These are phyloP conservation scores for Acidiella bohemica DNA, from an alignment of 495 filamentous ascomycete species.

Conservation along the genomic window DNA sequence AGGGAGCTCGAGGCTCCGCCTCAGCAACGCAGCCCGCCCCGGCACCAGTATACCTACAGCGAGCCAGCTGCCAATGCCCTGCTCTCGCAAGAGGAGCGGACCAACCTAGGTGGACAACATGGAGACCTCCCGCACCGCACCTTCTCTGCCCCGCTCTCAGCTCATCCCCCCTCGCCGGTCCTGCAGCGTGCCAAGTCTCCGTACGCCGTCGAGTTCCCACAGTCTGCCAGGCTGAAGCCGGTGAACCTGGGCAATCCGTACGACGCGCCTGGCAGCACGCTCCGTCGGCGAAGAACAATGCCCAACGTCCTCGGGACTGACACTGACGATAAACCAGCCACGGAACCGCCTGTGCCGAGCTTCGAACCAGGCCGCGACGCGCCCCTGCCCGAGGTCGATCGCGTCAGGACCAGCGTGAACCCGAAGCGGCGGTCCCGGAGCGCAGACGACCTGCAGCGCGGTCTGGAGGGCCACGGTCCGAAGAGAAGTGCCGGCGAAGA, in stretches of 20 bases:
- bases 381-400: constrained; percentile 3
- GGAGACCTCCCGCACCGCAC: constrained; percentile 8
- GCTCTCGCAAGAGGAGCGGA: background rate
- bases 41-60: constrained; percentile 14
- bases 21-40: constrained; percentile 4
- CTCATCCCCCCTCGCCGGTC: constrained; percentile 5
- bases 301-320: constrained; percentile 7
- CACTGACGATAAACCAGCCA: background rate
- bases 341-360: constrained; percentile 1
- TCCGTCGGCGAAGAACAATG: constrained; percentile 13
- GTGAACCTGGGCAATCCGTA: constrained; percentile 15
- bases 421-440: constrained; percentile 18
- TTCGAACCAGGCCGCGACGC: constrained; percentile 7
- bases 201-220: constrained; percentile 21
- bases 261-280: constrained; percentile 16
- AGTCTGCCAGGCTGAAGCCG: constrained; percentile 17
- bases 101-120: background rate
- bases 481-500: constrained; percentile 21
- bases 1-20: constrained; percentile 3
- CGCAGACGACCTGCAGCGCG: constrained; percentile 14
- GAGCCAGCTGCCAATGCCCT: constrained; percentile 7
- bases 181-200: constrained; percentile 15
- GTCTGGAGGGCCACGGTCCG: background rate
- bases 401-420: constrained; percentile 3
- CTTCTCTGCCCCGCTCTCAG: constrained; percentile 14